Evolutionary conservation across 257 asterid genomes (phyloP).

Genomic region (Solanum medicagineum): DNA sequence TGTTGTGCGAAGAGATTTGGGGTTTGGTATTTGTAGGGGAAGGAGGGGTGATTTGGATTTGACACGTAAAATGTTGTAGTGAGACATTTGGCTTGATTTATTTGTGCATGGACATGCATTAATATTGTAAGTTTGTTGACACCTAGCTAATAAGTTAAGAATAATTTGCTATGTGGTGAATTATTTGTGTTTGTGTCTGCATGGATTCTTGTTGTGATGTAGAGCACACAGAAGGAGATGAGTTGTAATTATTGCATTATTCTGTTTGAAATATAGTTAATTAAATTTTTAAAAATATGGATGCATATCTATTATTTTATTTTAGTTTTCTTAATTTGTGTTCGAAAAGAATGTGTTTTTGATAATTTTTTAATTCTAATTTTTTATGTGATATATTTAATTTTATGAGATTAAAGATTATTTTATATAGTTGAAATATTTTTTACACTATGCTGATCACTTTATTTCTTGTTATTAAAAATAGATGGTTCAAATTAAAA

Average conservation of each 20-base stretch:
- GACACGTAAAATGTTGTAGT: not conserved
- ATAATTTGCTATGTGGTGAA: not conserved
- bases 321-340: too few species aligned
- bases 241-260: too few species aligned
- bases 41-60: not conserved
- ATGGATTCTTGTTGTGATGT: not conserved
- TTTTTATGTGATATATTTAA: too few species aligned
- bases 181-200: not conserved
- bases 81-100: not conserved
- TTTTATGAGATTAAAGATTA: too few species aligned
- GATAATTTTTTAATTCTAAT: too few species aligned
- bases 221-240: not conserved
- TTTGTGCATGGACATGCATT: conserved; percentile 11
- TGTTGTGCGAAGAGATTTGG: not conserved
- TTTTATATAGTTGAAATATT: not conserved
- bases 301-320: too few species aligned
- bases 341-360: too few species aligned
- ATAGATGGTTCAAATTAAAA: not conserved
- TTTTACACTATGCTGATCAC: not conserved
- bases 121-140: not conserved
- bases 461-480: not conserved
- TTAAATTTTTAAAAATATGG: too few species aligned
- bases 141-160: conserved; percentile 1
- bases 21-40: not conserved
- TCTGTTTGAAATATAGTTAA: too few species aligned